These are phyloP conservation scores for Stramenopiles sp. DNA, from an alignment of 352 stramenopile species.

Conservation along the genomic window DNA sequence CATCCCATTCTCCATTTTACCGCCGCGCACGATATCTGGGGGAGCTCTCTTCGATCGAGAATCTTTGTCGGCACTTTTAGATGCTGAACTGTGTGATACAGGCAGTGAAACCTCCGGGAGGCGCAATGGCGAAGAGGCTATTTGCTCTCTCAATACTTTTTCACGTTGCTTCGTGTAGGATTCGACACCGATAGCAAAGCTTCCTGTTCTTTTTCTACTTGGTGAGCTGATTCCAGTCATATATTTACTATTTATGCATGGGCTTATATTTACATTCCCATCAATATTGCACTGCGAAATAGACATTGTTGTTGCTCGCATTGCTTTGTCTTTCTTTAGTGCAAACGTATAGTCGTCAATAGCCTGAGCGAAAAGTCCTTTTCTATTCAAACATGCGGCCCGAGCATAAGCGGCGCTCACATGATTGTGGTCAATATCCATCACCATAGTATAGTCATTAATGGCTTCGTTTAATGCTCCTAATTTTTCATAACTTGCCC, in stretches of 20 bases:
- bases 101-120: no score
- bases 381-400: constrained; percentile 55
- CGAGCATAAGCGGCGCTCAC: constrained; percentile 59
- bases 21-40: no score
- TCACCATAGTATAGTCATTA: constrained; percentile 41
- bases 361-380: constrained; percentile 49
- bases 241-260: constrained; percentile 19
- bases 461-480: constrained; percentile 46
- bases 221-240: not conserved
- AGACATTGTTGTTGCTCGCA: not conserved
- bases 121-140: no score
- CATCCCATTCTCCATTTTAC: no score
- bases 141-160: constrained; percentile 16
- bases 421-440: constrained; percentile 54
- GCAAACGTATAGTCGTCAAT: constrained; percentile 71
- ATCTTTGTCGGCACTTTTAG: no score
- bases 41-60: no score
- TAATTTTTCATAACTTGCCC: constrained; percentile 42
- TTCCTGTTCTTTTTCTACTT: not conserved
- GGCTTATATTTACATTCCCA: not conserved
- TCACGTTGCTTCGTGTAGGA: constrained; percentile 16
- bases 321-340: constrained; percentile 46
- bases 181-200: constrained; percentile 15
- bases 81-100: no score
- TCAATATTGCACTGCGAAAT: not conserved